Conservation (phyloP, 2,329 filamentous ascomycete genomes). For the Didymella exigua region DNA sequence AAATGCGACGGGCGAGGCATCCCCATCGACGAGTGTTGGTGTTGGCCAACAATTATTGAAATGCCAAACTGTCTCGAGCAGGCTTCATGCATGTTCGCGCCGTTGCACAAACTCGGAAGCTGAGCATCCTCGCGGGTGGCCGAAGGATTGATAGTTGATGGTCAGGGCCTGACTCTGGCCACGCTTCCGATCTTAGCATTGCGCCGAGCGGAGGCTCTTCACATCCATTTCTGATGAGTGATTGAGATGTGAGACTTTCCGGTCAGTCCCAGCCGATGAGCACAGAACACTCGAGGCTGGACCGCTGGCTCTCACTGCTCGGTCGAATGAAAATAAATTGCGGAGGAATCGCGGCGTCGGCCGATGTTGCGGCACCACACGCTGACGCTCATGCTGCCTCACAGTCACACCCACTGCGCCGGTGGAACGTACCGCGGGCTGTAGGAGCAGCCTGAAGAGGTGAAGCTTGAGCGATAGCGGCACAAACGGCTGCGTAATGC, state of each 20-base stretch:
- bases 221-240: neutral
- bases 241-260: neutral
- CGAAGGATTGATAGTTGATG: slow-evolving; percentile 22
- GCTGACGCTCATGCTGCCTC: slow-evolving; percentile 16
- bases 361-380: slow-evolving; percentile 4
- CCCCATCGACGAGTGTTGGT: slow-evolving; percentile 6
- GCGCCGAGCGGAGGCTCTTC: slow-evolving; percentile 1
- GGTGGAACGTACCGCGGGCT: slow-evolving; percentile 14
- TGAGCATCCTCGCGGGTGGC: slow-evolving; percentile 16
- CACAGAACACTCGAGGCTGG: neutral
- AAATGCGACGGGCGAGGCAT: slow-evolving; percentile 1
- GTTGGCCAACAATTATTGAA: neutral
- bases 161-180: slow-evolving; percentile 5
- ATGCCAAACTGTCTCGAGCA: neutral
- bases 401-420: slow-evolving; percentile 14
- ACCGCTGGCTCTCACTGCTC: neutral
- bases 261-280: neutral
- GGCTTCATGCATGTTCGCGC: slow-evolving; percentile 6
- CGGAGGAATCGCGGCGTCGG: slow-evolving; percentile 2
- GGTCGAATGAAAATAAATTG: neutral
- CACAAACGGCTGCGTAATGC: slow-evolving; percentile 4
- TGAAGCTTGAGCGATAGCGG: slow-evolving; percentile 14
- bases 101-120: slow-evolving; percentile 27
- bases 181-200: slow-evolving; percentile 1
- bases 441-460: slow-evolving; percentile 8